Base-by-base conservation (phyloP, 768 basidiomycete genomes). In the Kondoa malvinella region DNA sequence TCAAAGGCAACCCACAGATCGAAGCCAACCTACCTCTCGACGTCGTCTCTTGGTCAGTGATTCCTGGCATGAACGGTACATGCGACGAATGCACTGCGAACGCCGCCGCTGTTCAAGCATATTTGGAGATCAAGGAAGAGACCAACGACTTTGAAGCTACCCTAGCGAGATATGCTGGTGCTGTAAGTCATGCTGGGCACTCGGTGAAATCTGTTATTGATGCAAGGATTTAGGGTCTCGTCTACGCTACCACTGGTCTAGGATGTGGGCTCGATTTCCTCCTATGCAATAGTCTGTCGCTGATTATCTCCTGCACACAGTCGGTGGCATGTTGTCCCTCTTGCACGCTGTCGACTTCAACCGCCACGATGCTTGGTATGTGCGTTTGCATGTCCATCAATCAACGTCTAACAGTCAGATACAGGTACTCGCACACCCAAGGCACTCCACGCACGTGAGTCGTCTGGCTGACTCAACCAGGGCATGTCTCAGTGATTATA, bases 291-390 rank as follows among this genome's bases (percentile, higher is more conserved):
- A n/a, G n/a, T n/a, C n/a, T n/a, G n/a, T n/a, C n/a, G n/a, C n/a
- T n/a, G n/a, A n/a, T n/a, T n/a, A n/a, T n/a, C n/a, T n/a, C n/a
- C n/a, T n/a, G n/a, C n/a, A n/a, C n/a, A n/a, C n/a, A 21, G 16
- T 56, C 31, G 68, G 68, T 8, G 68, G 69, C 27, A 70, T 70
- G 69, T 67, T 62, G 56, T 62, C 68, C 12, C 58, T 62, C 25
- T 67, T 70, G 61, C 66, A 66, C 8, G 62, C 66, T 1, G 68
- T 64, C 26, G 68, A 69, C 40, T 57, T 69, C 67, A 69, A 69
- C 59, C 12, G 40, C 60, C 68, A 67, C n/a, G 27, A 27, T n/a
- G n/a, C n/a, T n/a, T n/a, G n/a, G n/a, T n/a, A n/a, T n/a, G n/a
- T n/a, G n/a, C n/a, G n/a, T n/a, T n/a, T n/a, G n/a, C n/a, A n/a